A percentile compares a stretch with the other conserved stretches of the same genome.
These are phyloP conservation scores for Candida sp. DNA, from an alignment of 1,139 yeast genomes.

Conservation along the genomic window DNA sequence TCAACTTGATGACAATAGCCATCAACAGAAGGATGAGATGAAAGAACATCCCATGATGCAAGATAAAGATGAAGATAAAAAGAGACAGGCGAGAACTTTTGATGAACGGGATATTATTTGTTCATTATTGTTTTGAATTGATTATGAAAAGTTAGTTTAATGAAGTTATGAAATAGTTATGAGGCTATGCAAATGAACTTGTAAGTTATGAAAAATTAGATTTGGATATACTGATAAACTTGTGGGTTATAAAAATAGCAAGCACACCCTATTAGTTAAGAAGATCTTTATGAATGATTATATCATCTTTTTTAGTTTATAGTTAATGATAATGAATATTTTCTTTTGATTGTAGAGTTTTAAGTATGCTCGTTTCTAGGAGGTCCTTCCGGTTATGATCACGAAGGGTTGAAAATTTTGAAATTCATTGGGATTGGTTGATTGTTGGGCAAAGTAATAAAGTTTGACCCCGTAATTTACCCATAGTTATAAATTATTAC, in stretches of 20 bases:
- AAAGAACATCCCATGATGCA: not conserved
- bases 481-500: too few species aligned
- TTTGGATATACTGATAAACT: not conserved
- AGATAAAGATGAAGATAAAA: not conserved
- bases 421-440: too few species aligned
- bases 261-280: not conserved
- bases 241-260: not conserved
- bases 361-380: too few species aligned
- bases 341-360: too few species aligned
- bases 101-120: conserved; percentile 3
- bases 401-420: too few species aligned
- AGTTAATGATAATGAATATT: too few species aligned
- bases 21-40: not conserved
- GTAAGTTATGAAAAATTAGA: not conserved
- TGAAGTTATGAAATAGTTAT: not conserved
- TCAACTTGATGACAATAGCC: not conserved
- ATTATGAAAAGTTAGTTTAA: not conserved
- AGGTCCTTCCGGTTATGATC: too few species aligned
- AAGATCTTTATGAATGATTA: too few species aligned
- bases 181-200: not conserved
- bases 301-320: too few species aligned
- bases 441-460: too few species aligned
- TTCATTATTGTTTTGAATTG: conserved; percentile 1
- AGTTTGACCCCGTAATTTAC: too few species aligned
- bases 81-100: not conserved